phyloP scores from a whole-genome alignment of 495 filamentous ascomycete genomes.

The Xylaria scruposa region DNA sequence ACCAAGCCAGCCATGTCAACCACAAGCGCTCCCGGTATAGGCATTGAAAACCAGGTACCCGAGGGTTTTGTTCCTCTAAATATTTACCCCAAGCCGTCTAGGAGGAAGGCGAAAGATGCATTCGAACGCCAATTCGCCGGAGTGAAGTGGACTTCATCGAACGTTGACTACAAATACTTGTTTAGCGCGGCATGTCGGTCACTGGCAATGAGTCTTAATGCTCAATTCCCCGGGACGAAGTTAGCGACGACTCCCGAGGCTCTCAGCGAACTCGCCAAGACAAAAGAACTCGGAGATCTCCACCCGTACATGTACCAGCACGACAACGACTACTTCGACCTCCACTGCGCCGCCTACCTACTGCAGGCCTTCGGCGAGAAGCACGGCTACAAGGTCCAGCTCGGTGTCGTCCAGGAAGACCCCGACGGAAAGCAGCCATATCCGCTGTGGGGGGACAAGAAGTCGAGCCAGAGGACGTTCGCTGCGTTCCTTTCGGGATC shows the following conservation, averaged over 20 bases:
- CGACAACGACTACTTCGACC: slow-evolving; percentile 2
- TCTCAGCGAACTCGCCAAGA: background rate
- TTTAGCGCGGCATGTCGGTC: background rate
- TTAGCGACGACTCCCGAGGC: background rate
- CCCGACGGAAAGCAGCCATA: background rate
- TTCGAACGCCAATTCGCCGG: background rate
- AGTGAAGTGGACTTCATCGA: background rate
- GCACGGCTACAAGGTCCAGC: slow-evolving; percentile 15
- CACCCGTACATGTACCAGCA: background rate
- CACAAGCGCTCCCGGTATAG: too few species aligned
- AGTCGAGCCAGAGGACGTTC: background rate
- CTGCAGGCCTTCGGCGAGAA: slow-evolving; percentile 13
- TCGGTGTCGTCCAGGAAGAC: slow-evolving; percentile 20
- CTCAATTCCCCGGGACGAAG: background rate
- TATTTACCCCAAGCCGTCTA: background rate
- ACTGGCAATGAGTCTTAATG: background rate
- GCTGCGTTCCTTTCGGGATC: slow-evolving; percentile 13
- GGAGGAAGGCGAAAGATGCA: background rate
- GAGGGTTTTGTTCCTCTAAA: background rate
- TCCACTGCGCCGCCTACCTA: background rate
- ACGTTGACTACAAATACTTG: background rate
- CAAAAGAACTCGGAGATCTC: background rate
- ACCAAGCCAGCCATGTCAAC: background rate
- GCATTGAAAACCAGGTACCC: too few species aligned
- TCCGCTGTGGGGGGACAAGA: background rate